A percentile compares a stretch with the other conserved stretches of the same genome.
These are phyloP conservation scores for Monosporascus sp. DNA, from an alignment of 2,329 filamentous ascomycete genomes.

Conservation along the genomic window DNA sequence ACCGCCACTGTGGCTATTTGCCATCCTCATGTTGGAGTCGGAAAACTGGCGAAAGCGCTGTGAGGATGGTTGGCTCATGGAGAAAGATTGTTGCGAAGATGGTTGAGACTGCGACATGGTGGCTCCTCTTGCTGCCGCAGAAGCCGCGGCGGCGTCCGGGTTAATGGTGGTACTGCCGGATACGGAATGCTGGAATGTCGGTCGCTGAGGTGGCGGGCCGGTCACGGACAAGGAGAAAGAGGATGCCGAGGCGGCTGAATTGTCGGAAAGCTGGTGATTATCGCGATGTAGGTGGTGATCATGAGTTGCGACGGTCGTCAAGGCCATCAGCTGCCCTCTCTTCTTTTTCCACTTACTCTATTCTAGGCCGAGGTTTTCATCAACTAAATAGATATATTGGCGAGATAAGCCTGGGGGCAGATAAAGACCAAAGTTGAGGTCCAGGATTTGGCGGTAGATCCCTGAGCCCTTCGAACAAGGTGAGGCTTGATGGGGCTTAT, in stretches of 20 bases:
- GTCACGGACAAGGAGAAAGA: conserved; percentile 8
- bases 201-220: conserved; percentile 1
- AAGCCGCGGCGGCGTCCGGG: conserved; percentile 15
- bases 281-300: conserved; percentile 8
- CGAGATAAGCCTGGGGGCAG: not conserved
- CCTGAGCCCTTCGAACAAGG: too few relatives aligned
- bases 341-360: not conserved
- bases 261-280: conserved; percentile 3
- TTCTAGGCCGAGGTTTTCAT: not conserved
- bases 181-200: conserved; percentile 1
- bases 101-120: conserved; percentile 43
- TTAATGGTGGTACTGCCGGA: conserved; percentile 13
- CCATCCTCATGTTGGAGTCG: conserved; percentile 29
- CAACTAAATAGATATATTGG: not conserved
- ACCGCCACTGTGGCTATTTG: conserved; percentile 18
- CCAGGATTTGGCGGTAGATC: too few relatives aligned
- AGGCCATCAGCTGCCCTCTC: conserved; percentile 28
- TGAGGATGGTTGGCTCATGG: conserved; percentile 49
- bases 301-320: conserved; percentile 29
- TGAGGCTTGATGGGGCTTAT: too few relatives aligned
- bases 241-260: not conserved
- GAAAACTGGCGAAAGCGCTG: conserved; percentile 37
- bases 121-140: conserved; percentile 16
- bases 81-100: conserved; percentile 51
- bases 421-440: not conserved